These are phyloP conservation scores for Cordyceps sp. DNA, from an alignment of 2,329 filamentous ascomycete genomes.

Conservation along the genomic window DNA sequence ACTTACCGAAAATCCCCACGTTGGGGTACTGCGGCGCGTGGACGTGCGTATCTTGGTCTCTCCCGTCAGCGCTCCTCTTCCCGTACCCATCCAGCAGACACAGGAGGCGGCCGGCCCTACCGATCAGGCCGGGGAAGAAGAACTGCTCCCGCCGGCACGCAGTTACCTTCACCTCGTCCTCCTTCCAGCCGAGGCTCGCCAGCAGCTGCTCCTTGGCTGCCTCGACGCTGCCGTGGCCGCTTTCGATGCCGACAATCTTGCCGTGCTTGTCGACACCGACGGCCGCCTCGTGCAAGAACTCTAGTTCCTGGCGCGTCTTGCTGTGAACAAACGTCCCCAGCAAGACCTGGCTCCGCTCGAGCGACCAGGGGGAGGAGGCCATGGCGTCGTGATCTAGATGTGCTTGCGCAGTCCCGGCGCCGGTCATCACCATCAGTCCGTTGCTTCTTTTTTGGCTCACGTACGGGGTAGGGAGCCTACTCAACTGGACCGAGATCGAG, in stretches of 20 bases:
- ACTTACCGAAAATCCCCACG: constrained; percentile 80
- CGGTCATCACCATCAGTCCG: no score
- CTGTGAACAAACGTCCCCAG: constrained; percentile 39
- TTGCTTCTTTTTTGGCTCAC: no score
- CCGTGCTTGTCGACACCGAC: constrained; percentile 33
- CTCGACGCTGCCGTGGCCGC: constrained; percentile 14
- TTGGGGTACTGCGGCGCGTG: constrained; percentile 95
- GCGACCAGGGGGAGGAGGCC: constrained; percentile 1
- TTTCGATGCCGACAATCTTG: constrained; percentile 31
- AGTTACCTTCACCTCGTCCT: constrained; percentile 19
- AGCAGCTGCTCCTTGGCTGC: constrained; percentile 16
- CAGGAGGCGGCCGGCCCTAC: constrained; percentile 21
- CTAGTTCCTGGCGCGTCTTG: constrained; percentile 27
- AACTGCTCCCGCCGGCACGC: constrained; percentile 38
- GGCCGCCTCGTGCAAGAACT: constrained; percentile 32
- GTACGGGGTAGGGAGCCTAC: no score
- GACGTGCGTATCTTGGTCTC: constrained; percentile 85
- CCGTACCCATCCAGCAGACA: no score
- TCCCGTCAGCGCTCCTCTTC: no score
- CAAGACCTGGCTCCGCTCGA: constrained; percentile 26
- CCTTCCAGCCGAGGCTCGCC: constrained; percentile 27
- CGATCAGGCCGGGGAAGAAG: constrained; percentile 74
- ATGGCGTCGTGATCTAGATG: no score
- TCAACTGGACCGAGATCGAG: no score
- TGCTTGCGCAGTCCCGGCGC: no score